Conservation (phyloP, 2,329 filamentous ascomycete genomes). For the Hymenoscyphus occultus region DNA sequence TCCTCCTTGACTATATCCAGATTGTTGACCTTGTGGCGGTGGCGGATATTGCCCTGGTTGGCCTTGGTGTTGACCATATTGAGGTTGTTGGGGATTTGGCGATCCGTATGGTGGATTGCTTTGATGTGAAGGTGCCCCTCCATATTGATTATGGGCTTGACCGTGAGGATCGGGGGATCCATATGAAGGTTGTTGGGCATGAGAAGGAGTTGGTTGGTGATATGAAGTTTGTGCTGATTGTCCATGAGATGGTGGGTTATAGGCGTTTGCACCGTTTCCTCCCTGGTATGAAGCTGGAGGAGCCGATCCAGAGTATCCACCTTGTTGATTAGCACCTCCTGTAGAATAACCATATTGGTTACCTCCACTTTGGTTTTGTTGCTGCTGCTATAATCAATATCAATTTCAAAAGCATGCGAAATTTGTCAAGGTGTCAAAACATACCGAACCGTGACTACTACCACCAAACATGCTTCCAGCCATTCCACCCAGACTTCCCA, state of each 20-base stretch:
- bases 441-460: constrained; percentile 23
- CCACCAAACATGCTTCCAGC: constrained; percentile 20
- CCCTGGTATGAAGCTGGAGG: constrained; percentile 61
- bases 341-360: constrained; percentile 61
- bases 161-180: constrained; percentile 8
- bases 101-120: constrained; percentile 12
- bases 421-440: background rate
- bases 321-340: constrained; percentile 38
- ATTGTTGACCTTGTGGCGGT: constrained; percentile 17
- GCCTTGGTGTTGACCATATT: background rate
- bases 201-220: constrained; percentile 11
- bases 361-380: constrained; percentile 38
- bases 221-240: constrained; percentile 14
- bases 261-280: constrained; percentile 21
- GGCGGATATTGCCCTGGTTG: constrained; percentile 5
- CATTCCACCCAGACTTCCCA: constrained; percentile 33
- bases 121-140: constrained; percentile 8
- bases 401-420: background rate
- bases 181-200: constrained; percentile 16
- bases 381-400: constrained; percentile 21
- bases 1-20: constrained; percentile 17
- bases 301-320: constrained; percentile 58
- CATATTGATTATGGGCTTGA: constrained; percentile 10
- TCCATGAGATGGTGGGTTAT: constrained; percentile 21
- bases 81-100: constrained; percentile 15